phyloP scores from a whole-genome alignment of 176 grass and related monocot genomes.

The Hordeum vulgare region DNA sequence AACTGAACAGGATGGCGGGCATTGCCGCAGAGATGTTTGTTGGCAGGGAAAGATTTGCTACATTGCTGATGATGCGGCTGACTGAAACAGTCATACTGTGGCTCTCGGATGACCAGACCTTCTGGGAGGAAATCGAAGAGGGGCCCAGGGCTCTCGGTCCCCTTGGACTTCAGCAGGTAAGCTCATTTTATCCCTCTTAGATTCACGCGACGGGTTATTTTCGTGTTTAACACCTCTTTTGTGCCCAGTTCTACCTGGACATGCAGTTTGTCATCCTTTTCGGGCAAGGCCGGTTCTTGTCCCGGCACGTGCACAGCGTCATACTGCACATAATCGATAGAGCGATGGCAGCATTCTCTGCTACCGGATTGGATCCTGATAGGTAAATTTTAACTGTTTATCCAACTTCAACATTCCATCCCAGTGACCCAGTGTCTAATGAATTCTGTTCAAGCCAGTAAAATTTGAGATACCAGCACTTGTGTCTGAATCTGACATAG shows the following conservation, averaged over 20 bases:
- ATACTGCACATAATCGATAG: slow-evolving; percentile 72
- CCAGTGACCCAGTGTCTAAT: not conserved
- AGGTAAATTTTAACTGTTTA: slow-evolving; percentile 29
- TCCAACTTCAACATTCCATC: not conserved
- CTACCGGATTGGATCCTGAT: slow-evolving; percentile 79
- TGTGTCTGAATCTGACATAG: not conserved
- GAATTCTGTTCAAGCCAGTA: not conserved
- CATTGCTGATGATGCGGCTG: slow-evolving; percentile 92
- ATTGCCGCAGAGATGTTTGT: slow-evolving; percentile 80
- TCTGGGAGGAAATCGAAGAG: slow-evolving; percentile 95
- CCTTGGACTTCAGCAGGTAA: slow-evolving; percentile 78
- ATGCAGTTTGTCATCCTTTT: slow-evolving; percentile 96
- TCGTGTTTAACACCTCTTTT: not conserved
- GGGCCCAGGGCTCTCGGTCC: slow-evolving; percentile 62
- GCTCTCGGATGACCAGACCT: slow-evolving; percentile 73
- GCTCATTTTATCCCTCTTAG: not conserved
- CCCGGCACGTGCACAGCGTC: slow-evolving; percentile 71
- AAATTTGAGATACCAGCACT: not conserved
- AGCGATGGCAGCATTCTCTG: slow-evolving; percentile 75
- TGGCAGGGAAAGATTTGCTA: slow-evolving; percentile 90
- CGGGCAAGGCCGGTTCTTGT: slow-evolving; percentile 81
- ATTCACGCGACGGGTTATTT: too few relatives aligned
- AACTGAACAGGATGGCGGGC: slow-evolving; percentile 71
- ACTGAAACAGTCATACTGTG: slow-evolving; percentile 82
- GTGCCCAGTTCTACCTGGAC: slow-evolving; percentile 86